Conservation (phyloP, 495 filamentous ascomycete species). For the Aspergillus nanangensis region DNA sequence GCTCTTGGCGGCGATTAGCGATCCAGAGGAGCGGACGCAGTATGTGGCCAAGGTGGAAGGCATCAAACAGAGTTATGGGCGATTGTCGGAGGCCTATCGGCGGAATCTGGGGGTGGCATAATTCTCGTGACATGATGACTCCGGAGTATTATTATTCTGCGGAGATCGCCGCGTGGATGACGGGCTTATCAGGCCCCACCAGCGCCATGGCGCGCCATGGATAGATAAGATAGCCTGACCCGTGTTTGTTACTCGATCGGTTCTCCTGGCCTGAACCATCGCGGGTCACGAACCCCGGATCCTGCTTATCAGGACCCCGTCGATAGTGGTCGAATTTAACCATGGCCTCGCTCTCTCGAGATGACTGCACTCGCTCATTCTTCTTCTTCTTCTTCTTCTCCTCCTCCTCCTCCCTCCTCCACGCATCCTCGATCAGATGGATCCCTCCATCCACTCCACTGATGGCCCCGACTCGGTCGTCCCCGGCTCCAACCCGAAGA, state of each 20-base stretch:
- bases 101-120: not conserved
- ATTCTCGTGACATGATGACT: not conserved
- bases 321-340: not conserved
- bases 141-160: not conserved
- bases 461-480: constrained; percentile 12
- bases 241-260: not conserved
- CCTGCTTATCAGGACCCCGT: not conserved
- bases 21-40: not conserved
- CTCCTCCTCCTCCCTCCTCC: not conserved
- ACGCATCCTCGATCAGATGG: constrained; percentile 1
- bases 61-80: constrained; percentile 2
- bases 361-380: too few species aligned
- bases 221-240: not conserved
- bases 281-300: not conserved
- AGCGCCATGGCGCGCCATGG: too few species aligned
- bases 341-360: not conserved
- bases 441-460: constrained; percentile 14
- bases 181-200: not conserved
- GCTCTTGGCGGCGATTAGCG: not conserved
- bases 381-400: not conserved
- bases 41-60: constrained; percentile 1
- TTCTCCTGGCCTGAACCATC: too few species aligned
- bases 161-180: not conserved
- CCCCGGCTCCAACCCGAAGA: constrained; percentile 8
- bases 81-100: constrained; percentile 3